These are phyloP conservation scores for Croton laevigatus DNA, from an alignment of 441 rosid species.

Conservation along the genomic window DNA sequence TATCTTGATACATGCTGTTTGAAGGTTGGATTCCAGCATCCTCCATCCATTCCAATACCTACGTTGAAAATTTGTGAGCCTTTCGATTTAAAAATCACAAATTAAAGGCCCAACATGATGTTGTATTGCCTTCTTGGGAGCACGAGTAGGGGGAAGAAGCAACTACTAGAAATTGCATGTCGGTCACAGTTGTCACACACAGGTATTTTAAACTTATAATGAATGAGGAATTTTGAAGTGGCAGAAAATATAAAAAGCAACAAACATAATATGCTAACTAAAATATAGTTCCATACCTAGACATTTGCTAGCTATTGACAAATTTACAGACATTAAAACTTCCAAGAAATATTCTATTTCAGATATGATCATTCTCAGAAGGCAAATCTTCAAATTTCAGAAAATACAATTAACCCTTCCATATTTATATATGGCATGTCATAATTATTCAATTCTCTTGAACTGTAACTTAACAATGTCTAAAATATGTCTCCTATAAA, in stretches of 20 bases:
- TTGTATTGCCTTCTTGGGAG: background rate
- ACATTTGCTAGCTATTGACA: background rate
- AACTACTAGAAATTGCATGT: background rate
- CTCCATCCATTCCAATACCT: conserved; percentile 87
- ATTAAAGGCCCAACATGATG: background rate
- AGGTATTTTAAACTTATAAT: background rate
- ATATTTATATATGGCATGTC: background rate
- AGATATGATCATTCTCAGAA: background rate
- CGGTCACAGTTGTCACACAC: background rate
- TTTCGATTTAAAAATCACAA: background rate
- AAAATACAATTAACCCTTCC: background rate
- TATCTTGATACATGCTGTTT: conserved; percentile 54
- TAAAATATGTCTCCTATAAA: background rate
- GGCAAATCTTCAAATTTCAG: background rate
- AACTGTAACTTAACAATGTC: conserved; percentile 1
- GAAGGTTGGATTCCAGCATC: conserved; percentile 67
- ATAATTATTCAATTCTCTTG: conserved; percentile 4
- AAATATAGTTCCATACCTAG: background rate
- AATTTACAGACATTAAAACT: background rate
- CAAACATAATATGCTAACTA: background rate
- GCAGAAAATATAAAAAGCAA: background rate
- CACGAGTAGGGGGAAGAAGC: background rate
- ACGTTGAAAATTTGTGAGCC: conserved; percentile 18
- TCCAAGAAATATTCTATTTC: background rate
- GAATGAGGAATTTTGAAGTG: background rate